Conservation (phyloP, 768 basidiomycete genomes). For the Hysterangium stoloniferum region DNA sequence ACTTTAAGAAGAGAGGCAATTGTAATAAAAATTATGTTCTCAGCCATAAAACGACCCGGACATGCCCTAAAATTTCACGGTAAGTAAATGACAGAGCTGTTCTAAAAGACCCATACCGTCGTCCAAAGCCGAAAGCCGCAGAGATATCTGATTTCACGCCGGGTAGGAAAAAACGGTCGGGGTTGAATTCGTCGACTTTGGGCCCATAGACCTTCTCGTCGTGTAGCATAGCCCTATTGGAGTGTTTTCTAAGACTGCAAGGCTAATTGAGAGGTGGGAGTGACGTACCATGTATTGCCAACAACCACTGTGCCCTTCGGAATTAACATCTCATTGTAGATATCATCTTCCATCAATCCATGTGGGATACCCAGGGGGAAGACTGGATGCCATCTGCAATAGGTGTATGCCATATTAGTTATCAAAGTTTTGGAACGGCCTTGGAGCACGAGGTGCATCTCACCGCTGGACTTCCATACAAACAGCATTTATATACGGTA, state of each 20-base stretch:
- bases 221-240: constrained; percentile 9
- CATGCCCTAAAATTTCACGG: constrained; percentile 30
- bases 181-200: constrained; percentile 8
- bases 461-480: constrained; percentile 9
- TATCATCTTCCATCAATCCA: constrained; percentile 1
- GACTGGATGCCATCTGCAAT: constrained; percentile 12
- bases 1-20: constrained; percentile 37
- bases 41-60: constrained; percentile 47
- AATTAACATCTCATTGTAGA: constrained; percentile 1
- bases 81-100: neutral
- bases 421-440: too few relatives aligned
- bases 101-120: neutral
- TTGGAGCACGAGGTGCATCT: too few relatives aligned
- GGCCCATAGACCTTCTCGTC: constrained; percentile 9
- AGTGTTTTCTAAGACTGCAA: too few relatives aligned
- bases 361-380: neutral
- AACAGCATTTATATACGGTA: constrained; percentile 12
- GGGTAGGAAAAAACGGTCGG: constrained; percentile 21
- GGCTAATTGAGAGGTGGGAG: neutral
- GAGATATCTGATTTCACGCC: neutral
- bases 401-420: neutral
- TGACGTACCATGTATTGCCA: constrained; percentile 5
- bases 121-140: constrained; percentile 6
- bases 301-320: constrained; percentile 5
- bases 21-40: constrained; percentile 38